These are phyloP conservation scores for Zygosaccharomyces sapae DNA, from an alignment of 1,139 yeast genomes.

Conservation along the genomic window DNA sequence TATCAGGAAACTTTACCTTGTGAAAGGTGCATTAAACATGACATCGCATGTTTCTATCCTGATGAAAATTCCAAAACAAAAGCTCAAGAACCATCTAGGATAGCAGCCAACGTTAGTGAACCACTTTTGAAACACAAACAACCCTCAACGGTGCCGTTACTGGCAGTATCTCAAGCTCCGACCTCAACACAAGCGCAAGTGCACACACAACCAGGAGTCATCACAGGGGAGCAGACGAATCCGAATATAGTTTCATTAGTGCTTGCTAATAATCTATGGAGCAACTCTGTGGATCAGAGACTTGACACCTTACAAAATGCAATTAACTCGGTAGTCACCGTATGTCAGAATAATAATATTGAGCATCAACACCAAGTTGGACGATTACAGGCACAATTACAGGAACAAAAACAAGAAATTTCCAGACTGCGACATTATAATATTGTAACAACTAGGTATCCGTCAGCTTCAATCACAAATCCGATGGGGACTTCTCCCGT, in stretches of 20 bases:
- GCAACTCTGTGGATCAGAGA: slow-evolving; percentile 39
- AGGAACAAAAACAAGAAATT: slow-evolving; percentile 4
- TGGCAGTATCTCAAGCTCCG: slow-evolving; percentile 11
- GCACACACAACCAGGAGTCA: neutral
- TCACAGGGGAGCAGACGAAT: neutral
- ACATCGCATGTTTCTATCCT: slow-evolving; percentile 55
- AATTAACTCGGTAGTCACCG: slow-evolving; percentile 36
- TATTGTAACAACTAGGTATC: slow-evolving; percentile 6
- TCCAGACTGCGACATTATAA: slow-evolving; percentile 6
- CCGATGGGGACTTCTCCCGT: neutral
- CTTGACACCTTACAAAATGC: slow-evolving; percentile 47
- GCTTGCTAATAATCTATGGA: slow-evolving; percentile 3
- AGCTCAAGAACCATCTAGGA: neutral
- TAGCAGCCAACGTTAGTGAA: neutral
- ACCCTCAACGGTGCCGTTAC: slow-evolving; percentile 38
- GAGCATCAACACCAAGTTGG: slow-evolving; percentile 23
- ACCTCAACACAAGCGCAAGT: neutral
- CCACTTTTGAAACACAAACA: neutral
- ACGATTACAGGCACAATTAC: slow-evolving; percentile 15
- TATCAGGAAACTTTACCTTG: slow-evolving; percentile 48
- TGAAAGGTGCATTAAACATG: slow-evolving; percentile 51
- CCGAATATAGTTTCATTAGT: neutral
- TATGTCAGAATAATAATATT: slow-evolving; percentile 34
- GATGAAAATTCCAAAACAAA: slow-evolving; percentile 36
- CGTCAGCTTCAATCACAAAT: slow-evolving; percentile 10